These are phyloP conservation scores for Zychaea mexicana DNA, from an alignment of 371 early-diverging fungal species.

Conservation along the genomic window DNA sequence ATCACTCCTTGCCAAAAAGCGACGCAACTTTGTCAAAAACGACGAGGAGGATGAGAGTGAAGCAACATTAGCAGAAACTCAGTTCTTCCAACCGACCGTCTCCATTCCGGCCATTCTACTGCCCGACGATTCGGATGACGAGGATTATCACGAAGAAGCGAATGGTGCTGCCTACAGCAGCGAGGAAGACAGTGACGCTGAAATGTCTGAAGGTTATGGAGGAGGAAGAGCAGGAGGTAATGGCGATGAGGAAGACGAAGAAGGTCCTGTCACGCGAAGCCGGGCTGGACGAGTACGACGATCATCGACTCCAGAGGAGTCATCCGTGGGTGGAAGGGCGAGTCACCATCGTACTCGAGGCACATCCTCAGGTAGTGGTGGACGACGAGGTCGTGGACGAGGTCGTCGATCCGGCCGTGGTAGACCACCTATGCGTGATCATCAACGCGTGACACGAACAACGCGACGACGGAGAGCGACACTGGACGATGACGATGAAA, in stretches of 20 bases:
- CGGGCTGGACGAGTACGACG: conserved; percentile 26
- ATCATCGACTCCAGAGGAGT: conserved; percentile 10
- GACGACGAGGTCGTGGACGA: conserved; percentile 11
- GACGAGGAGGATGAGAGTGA: conserved; percentile 63
- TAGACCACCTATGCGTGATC: conserved; percentile 9
- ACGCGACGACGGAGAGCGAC: conserved; percentile 10
- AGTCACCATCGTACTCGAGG: conserved; percentile 8
- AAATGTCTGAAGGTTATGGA: conserved; percentile 30
- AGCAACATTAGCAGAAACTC: conserved; percentile 26
- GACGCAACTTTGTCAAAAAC: conserved; percentile 40
- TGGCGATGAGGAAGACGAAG: conserved; percentile 26
- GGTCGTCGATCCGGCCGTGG: neutral
- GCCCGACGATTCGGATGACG: conserved; percentile 65
- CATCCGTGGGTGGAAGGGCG: no score
- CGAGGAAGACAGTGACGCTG: conserved; percentile 24
- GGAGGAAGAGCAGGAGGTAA: conserved; percentile 10
- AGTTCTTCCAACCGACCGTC: conserved; percentile 39
- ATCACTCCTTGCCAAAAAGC: conserved; percentile 38
- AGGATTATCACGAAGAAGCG: conserved; percentile 43
- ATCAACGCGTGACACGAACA: conserved; percentile 28
- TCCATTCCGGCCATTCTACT: conserved; percentile 27
- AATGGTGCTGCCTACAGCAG: conserved; percentile 10
- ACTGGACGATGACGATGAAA: neutral
- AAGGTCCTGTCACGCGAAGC: conserved; percentile 39
- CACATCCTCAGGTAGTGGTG: conserved; percentile 7